phyloP scores from a whole-genome alignment of 1,284 basidiomycete genomes.

The Irpex sp. region DNA sequence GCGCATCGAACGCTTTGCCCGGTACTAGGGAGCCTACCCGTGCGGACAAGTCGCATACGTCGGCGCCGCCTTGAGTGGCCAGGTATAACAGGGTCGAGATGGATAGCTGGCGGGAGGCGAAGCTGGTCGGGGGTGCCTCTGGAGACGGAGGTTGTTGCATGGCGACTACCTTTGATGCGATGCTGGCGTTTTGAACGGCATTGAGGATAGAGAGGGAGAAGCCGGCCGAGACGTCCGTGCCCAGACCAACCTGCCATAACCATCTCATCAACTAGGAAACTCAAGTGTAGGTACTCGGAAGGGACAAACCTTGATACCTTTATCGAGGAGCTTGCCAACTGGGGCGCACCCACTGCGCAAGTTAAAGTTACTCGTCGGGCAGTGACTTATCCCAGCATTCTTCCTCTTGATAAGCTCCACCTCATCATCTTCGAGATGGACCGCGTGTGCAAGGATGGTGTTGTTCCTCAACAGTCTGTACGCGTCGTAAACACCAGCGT shows the following conservation, averaged over 20 bases:
- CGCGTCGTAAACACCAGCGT: slow-evolving; percentile 81
- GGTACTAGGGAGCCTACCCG: slow-evolving; percentile 76
- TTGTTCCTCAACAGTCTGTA: slow-evolving; percentile 74
- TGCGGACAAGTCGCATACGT: slow-evolving; percentile 71
- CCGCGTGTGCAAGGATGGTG: slow-evolving; percentile 87
- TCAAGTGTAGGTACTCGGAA: background rate
- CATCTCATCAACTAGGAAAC: background rate
- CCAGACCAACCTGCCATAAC: slow-evolving; percentile 69
- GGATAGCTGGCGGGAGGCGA: slow-evolving; percentile 63
- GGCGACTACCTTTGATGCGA: slow-evolving; percentile 75
- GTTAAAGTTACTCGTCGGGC: slow-evolving; percentile 92
- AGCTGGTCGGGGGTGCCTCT: slow-evolving; percentile 27
- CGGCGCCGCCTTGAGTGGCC: slow-evolving; percentile 90
- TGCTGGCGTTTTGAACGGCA: slow-evolving; percentile 80
- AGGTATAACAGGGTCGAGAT: slow-evolving; percentile 83
- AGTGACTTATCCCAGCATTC: slow-evolving; percentile 84
- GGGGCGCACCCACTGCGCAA: slow-evolving; percentile 80
- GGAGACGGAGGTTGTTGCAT: slow-evolving; percentile 29
- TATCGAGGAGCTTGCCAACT: slow-evolving; percentile 77
- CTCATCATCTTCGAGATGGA: slow-evolving; percentile 76
- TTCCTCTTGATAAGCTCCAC: slow-evolving; percentile 66
- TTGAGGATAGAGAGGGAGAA: slow-evolving; percentile 81
- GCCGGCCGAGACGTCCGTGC: slow-evolving; percentile 92
- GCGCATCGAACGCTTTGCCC: slow-evolving; percentile 90
- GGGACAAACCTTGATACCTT: slow-evolving; percentile 74